Base-by-base conservation (phyloP, 371 early-diverging fungal genomes). In the Rhizomucor pusillus region DNA sequence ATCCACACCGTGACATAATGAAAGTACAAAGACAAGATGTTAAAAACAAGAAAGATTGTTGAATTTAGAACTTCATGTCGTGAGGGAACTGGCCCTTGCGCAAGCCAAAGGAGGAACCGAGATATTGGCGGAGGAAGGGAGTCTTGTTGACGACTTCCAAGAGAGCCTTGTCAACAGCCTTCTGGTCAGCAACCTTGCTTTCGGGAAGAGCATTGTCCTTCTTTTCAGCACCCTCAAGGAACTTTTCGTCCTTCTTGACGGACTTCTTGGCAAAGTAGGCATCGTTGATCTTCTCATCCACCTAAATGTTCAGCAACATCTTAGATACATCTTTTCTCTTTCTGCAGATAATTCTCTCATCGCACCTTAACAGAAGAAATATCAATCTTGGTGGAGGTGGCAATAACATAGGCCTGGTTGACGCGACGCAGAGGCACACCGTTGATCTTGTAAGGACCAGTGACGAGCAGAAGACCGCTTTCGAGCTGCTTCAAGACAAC, bases 371-470 rank as follows among this genome's bases (percentile, higher is more conserved):
- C 83, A 54, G 69, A 69, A 54, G 90, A 78, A 54, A 97, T 58
- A 62, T 97, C 95, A 51, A 98, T 77, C 86, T 94, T 94, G 82
- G 97, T 93, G 65, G 95, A 92, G 68, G 97, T 98, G 71, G 97
- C 95, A 73, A 96, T 89, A 59, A 93, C 97, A 77, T 95, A 98
- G 65, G 96, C 92, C 81, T 94, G 96, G 89, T 94, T 92, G 79
- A 98, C 94, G 52, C 98, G 93, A 59, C 92, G 85, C 58, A 98
- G 78, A 50, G 98, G 98, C 35, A 98, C 93, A 68, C 98, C 98
- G 87, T 98, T 98, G 81, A 95, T 74, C 84, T 89, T 90, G 91
- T 87, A 92, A 58, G 98, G 98, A 54, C 98, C 98, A 61, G 96
- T 90, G 69, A 97, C 93, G 62, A 98, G 86, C 58, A 98, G 80